These are phyloP conservation scores for Suillus placidus DNA, from an alignment of 768 basidiomycete species.

Conservation along the genomic window DNA sequence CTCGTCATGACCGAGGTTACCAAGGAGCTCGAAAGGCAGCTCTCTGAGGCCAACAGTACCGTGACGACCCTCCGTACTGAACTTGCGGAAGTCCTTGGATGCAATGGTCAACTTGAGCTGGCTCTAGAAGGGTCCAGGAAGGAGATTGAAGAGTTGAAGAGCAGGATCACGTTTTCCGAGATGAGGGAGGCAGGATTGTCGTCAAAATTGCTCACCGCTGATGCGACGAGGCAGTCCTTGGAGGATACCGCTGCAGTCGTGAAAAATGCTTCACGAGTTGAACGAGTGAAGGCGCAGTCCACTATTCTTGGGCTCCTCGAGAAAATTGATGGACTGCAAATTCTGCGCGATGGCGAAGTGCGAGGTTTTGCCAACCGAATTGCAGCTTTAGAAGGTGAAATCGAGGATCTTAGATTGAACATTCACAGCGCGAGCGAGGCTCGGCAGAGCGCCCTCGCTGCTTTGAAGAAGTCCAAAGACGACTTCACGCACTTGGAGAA, in stretches of 20 bases:
- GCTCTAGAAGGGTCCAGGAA: neutral
- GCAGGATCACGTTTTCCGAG: neutral
- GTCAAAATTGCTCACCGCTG: slow-evolving; percentile 1
- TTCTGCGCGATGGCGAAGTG: slow-evolving; percentile 12
- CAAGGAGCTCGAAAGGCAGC: neutral
- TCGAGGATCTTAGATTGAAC: neutral
- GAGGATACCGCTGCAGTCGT: neutral
- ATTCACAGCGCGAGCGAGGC: neutral
- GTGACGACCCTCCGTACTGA: neutral
- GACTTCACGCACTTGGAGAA: neutral
- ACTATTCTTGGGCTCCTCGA: slow-evolving; percentile 14
- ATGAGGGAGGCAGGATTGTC: slow-evolving; percentile 3
- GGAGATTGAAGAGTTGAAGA: slow-evolving; percentile 1
- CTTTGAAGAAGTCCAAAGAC: neutral
- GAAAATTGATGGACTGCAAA: slow-evolving; percentile 12
- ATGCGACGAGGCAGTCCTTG: neutral
- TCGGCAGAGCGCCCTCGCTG: neutral
- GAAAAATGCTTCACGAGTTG: slow-evolving; percentile 4
- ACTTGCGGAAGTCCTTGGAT: neutral
- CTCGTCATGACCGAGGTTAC: neutral
- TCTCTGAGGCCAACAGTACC: neutral
- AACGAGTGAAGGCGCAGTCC: slow-evolving; percentile 11
- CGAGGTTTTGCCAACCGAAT: neutral
- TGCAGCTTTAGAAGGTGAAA: slow-evolving; percentile 3
- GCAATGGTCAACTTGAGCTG: neutral